Base-by-base conservation (phyloP, 2,329 filamentous ascomycete genomes). In the Paecilomyces niveus region DNA sequence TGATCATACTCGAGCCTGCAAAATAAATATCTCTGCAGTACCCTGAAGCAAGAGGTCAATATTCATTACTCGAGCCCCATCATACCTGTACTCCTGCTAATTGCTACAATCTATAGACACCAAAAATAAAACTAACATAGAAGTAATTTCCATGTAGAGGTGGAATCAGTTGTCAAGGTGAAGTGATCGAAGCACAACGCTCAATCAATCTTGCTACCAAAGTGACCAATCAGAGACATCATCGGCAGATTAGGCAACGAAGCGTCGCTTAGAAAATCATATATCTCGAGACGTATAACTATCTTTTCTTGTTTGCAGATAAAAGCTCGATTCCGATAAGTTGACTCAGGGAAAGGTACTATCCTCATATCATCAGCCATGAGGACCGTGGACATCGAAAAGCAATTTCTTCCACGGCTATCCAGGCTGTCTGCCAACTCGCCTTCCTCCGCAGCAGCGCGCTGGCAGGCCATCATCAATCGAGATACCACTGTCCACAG, bases 381-480 rank as follows among this genome's bases (percentile, higher is more conserved):
- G 39, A 45, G 18, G 39, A 18, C 15, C 6, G n/a, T 18, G 18
- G n/a, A 18, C 18, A n/a, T 45, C 15, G 39, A 45, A 18, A 45
- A 45, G 6, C 15, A 18, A n/a, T 18, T 18, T 45, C 39, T 45
- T 6, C n/a, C 39, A 18, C 39, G 39, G 39, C 9, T 45, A 18
- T 13, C 39, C 39, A n/a, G 39, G 15, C 8, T 21, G 21, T 24
- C 50, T 52, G 26, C 22, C 13, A 18, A 24, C 5, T 29, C 50
- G 6, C 26, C 26, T 1, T 52, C 50, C 22, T 22, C 50, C n/a
- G 32, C 69, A 53, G 55, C 72, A 53, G 62, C 68, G 53, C 71
- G 76, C 59, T 77, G 76, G 76, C 68, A 70, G 63, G 80, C 80
- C 58, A 71, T 82, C 51, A 70, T 73, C 53, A 72, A 68, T 57